A percentile compares a stretch with the other conserved stretches of the same genome.
Evolutionary conservation across 225 moss, liverwort and hornwort genomes (phyloP).

Genomic region (Marchantia polymorpha): DNA sequence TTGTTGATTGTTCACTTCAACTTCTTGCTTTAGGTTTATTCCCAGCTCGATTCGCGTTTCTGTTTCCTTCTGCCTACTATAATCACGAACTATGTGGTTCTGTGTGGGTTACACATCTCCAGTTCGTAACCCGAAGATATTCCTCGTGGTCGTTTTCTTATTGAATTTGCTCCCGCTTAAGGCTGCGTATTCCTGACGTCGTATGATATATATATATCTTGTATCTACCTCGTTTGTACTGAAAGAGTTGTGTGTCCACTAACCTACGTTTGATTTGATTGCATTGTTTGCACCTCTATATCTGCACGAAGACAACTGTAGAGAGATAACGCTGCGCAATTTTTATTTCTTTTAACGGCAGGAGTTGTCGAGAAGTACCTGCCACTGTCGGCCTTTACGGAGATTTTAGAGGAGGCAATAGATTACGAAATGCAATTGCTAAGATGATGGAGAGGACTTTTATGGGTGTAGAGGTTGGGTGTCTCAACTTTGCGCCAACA

Average conservation of each 20-base stretch:
- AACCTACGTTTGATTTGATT: neutral
- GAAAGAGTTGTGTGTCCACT: no score
- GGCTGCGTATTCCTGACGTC: no score
- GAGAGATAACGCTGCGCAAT: neutral
- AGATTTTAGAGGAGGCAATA: slow-evolving; percentile 82
- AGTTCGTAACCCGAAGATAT: no score
- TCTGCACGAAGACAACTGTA: neutral
- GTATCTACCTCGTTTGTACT: no score
- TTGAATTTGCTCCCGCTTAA: no score
- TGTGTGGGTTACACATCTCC: no score
- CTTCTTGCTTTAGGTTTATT: no score
- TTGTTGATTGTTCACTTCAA: neutral
- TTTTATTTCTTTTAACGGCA: slow-evolving; percentile 21
- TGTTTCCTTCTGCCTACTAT: no score
- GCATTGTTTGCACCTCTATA: neutral
- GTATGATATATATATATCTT: no score
- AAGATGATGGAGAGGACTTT: slow-evolving; percentile 98
- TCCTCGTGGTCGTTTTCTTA: no score
- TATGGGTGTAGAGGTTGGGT: slow-evolving; percentile 81
- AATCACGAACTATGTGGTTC: no score
- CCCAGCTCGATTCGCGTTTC: no score
- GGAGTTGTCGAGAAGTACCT: slow-evolving; percentile 84
- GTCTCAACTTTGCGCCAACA: neutral
- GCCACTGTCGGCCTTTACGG: slow-evolving; percentile 85
- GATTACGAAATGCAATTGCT: slow-evolving; percentile 76